A percentile compares a stretch with the other conserved stretches of the same genome.
phyloP scores from a whole-genome alignment of 2,329 filamentous ascomycete species.

The Ophiognomonia clavigignenti-juglandacearum region DNA sequence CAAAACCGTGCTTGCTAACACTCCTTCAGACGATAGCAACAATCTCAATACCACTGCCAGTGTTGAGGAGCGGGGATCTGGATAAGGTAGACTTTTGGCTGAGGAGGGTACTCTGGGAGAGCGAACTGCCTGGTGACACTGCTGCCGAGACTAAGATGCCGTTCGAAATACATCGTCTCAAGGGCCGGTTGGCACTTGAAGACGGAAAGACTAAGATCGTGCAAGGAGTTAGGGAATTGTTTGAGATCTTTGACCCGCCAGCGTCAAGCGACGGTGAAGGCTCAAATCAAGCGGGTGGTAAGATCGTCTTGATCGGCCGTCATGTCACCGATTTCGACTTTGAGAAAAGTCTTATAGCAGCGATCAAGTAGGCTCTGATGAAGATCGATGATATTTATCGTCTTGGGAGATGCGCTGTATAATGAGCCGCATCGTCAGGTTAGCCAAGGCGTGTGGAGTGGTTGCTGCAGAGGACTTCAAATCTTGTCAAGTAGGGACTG shows the following conservation, averaged over 20 bases:
- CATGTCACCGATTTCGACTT: conserved; percentile 49
- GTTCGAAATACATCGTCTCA: conserved; percentile 84
- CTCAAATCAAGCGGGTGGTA: conserved; percentile 36
- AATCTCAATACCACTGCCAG: conserved; percentile 63
- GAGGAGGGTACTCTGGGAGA: conserved; percentile 79
- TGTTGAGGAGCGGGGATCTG: conserved; percentile 54
- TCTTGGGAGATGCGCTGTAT: background rate
- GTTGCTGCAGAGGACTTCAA: no score
- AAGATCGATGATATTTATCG: background rate
- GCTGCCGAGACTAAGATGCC: conserved; percentile 22
- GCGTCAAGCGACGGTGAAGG: conserved; percentile 18
- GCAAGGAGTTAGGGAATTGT: conserved; percentile 89
- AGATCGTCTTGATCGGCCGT: conserved; percentile 61
- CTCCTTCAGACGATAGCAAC: conserved; percentile 74
- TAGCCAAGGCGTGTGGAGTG: no score
- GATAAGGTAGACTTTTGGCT: conserved; percentile 73
- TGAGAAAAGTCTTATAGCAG: conserved; percentile 33
- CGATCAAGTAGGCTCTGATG: background rate
- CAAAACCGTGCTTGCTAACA: background rate
- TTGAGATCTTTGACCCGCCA: conserved; percentile 74
- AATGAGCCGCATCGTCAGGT: background rate
- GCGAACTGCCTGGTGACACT: conserved; percentile 46
- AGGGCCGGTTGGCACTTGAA: conserved; percentile 67
- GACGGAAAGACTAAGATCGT: conserved; percentile 69
- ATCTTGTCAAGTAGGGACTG: no score